Conservation (phyloP, 176 grass and related monocot species). For the Zea luxurians region DNA sequence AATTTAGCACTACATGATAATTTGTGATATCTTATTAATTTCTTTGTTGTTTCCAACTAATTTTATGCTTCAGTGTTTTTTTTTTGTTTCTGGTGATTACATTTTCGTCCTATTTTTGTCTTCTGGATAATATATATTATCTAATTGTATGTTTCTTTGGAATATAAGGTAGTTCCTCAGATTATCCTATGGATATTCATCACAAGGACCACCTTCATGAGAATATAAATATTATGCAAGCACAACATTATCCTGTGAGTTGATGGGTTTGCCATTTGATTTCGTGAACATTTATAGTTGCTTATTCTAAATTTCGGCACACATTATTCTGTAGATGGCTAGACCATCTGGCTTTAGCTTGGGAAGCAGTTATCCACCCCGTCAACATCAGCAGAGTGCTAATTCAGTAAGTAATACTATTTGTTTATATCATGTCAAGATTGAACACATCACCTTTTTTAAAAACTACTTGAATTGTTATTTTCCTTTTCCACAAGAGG, state of each 20-base stretch:
- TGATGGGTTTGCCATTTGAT: constrained; percentile 30
- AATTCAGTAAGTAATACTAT: constrained; percentile 62
- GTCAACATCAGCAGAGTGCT: constrained; percentile 70
- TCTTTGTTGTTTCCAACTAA: not conserved
- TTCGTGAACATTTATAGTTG: not conserved
- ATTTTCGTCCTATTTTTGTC: not conserved
- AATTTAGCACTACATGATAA: not conserved
- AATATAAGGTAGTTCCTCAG: constrained; percentile 65
- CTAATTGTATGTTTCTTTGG: constrained; percentile 43
- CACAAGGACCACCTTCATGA: constrained; percentile 95
- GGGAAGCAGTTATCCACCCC: constrained; percentile 65
- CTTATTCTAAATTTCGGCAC: constrained; percentile 17
- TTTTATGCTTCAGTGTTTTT: not conserved
- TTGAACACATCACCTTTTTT: constrained; percentile 47
- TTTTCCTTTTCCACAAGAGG: not conserved
- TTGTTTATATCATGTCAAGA: constrained; percentile 49
- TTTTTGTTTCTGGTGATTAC: constrained; percentile 33
- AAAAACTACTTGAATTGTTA: constrained; percentile 12
- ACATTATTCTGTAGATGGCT: constrained; percentile 58
- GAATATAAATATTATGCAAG: constrained; percentile 76
- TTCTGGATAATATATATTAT: not conserved
- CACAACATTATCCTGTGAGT: constrained; percentile 76
- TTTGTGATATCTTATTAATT: constrained; percentile 13
- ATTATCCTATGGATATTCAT: constrained; percentile 84
- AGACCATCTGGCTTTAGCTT: constrained; percentile 87